Base-by-base conservation (phyloP, 2,329 filamentous ascomycete species). In the Trichoderma cornu-damae region DNA sequence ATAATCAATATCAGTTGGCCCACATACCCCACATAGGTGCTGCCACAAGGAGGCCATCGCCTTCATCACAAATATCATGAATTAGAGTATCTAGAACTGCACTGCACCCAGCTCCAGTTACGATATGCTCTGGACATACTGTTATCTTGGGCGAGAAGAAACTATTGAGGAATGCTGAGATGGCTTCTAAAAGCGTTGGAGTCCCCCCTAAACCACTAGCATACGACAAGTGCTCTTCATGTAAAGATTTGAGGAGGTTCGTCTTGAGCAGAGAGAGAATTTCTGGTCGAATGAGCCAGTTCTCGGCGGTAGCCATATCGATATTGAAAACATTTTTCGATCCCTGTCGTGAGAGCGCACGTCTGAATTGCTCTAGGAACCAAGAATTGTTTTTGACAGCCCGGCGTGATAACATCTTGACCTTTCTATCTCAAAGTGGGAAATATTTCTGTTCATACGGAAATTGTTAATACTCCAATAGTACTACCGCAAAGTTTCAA, bases 221-320 rank as follows among this genome's bases (percentile, higher is more conserved):
- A 14, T 58, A 58, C 12, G 56, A 58, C 2, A 58, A 20, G 32
- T 58, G 48, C 11, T 46, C 37, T 14, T 53, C 56, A n/a, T 37
- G 7, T 4, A 58, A 20, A 28, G n/a, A 18, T 8, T n/a, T 20
- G 12, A 14, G 16, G 38, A 22, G 42, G 22, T 47, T 58, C 20
- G 16, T 18, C 18, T 54, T 58, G n/a, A 58, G 16, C 11, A 58
- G 42, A 12, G 30, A 6, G 14, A 58, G 42, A 5, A 58, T 12
- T 38, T 58, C 49, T 3, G 48, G 56, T 4, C 56, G 49, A 18
- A 58, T 53, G 14, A 53, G 40, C 56, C 56, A 58, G 12, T 58
- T 58, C 32, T 58, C 56, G 12, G 56, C 56, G 6, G 49, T 58
- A 3, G 56, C 56, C 16, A 58, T 51, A 37, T 58, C 42, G 32